Conservation (phyloP, 2,329 filamentous ascomycete species). For the Cryphonectria naterciae region DNA sequence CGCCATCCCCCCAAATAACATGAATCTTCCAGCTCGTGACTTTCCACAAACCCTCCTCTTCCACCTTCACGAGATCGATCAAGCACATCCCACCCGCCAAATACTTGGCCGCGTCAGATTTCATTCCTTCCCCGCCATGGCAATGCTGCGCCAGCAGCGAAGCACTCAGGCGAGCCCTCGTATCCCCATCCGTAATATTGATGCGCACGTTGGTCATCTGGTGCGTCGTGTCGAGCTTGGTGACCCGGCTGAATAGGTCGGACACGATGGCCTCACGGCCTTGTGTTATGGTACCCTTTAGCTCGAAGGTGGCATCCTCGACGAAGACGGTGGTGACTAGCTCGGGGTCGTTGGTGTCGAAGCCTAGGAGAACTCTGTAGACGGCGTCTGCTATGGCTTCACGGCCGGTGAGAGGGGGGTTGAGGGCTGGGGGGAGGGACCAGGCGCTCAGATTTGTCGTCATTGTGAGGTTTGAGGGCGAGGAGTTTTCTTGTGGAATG, state of each 20-base stretch:
- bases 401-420: conserved; percentile 32
- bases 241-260: conserved; percentile 30
- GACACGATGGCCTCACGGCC: conserved; percentile 33
- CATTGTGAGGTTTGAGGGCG: neutral
- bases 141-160: conserved; percentile 9
- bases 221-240: conserved; percentile 35
- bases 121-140: neutral
- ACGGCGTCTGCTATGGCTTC: conserved; percentile 41
- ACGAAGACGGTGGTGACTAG: conserved; percentile 39
- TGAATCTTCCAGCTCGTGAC: conserved; percentile 29
- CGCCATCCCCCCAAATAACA: neutral
- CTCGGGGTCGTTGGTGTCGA: conserved; percentile 36
- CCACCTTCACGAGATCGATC: conserved; percentile 12
- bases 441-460: neutral
- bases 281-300: conserved; percentile 31
- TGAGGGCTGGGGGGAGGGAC: conserved; percentile 6
- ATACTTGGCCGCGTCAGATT: neutral
- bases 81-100: conserved; percentile 1
- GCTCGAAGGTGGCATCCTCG: conserved; percentile 30
- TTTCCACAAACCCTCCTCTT: neutral
- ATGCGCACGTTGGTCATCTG: conserved; percentile 21
- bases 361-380: conserved; percentile 35
- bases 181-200: conserved; percentile 27
- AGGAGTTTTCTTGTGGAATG: too few relatives aligned
- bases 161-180: conserved; percentile 1